These are phyloP conservation scores for Murraya paniculata DNA, from an alignment of 345 rosid genomes.

Conservation along the genomic window DNA sequence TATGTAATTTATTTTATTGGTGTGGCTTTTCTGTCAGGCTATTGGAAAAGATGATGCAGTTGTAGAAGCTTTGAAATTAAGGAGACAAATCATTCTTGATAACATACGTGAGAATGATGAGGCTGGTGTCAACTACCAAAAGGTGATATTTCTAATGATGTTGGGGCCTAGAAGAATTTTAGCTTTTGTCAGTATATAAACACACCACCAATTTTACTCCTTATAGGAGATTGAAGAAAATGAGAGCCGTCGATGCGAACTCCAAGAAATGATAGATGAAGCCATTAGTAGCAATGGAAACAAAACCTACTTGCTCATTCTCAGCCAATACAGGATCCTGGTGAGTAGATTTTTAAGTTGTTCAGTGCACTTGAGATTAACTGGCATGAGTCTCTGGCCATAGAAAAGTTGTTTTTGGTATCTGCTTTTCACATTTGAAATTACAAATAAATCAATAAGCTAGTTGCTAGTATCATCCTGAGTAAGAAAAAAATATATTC, in stretches of 20 bases:
- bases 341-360: constrained; percentile 45
- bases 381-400: background rate
- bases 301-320: constrained; percentile 82
- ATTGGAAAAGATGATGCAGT: constrained; percentile 57
- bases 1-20: background rate
- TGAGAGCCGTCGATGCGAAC: constrained; percentile 71
- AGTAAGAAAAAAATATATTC: background rate
- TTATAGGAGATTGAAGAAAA: constrained; percentile 81
- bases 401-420: background rate
- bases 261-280: constrained; percentile 86
- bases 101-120: constrained; percentile 97
- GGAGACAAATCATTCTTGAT: constrained; percentile 93
- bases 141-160: constrained; percentile 42
- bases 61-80: constrained; percentile 57
- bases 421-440: background rate
- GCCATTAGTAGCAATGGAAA: constrained; percentile 72
- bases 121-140: constrained; percentile 71
- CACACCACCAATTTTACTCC: constrained; percentile 16
- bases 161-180: background rate
- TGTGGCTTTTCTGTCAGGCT: constrained; percentile 34
- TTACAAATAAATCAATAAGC: background rate
- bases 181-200: constrained; percentile 4
- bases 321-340: constrained; percentile 88
- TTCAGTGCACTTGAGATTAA: background rate
- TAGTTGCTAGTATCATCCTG: background rate